Conservation (phyloP, 139 green algal species). For the Microglena sp. region DNA sequence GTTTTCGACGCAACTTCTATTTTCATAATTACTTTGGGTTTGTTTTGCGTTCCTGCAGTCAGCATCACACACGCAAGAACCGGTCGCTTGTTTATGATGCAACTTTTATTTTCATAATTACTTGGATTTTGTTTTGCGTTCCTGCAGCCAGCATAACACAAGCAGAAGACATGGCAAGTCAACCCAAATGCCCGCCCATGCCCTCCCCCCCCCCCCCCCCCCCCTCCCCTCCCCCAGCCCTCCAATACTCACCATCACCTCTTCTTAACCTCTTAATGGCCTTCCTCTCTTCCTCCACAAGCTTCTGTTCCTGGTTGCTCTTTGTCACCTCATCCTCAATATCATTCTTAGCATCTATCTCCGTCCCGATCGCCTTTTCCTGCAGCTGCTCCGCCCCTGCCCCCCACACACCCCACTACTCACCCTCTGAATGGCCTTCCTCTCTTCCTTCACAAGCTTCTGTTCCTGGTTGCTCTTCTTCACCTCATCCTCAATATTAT, state of each 20-base stretch:
- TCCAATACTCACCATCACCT: not conserved
- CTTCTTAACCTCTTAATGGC: constrained; percentile 28
- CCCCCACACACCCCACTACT: not conserved
- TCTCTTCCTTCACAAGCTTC: constrained; percentile 25
- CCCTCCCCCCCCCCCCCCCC: not conserved
- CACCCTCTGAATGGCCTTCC: constrained; percentile 25
- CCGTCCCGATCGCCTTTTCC: constrained; percentile 28
- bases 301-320: constrained; percentile 17
- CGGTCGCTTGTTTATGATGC: not conserved
- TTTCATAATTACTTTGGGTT: constrained; percentile 49
- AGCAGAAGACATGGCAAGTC: too few species aligned
- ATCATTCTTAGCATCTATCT: constrained; percentile 33
- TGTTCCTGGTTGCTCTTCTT: constrained; percentile 26
- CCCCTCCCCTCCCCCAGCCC: not conserved
- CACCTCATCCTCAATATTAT: constrained; percentile 30
- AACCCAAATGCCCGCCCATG: too few species aligned
- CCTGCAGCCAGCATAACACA: too few species aligned
- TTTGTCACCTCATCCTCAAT: constrained; percentile 38
- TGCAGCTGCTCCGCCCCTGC: constrained; percentile 44
- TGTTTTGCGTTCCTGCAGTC: constrained; percentile 38
- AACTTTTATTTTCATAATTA: too few species aligned
- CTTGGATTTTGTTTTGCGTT: too few species aligned
- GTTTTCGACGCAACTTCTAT: constrained; percentile 15
- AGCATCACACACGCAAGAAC: not conserved
- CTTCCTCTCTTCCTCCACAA: constrained; percentile 29